Base-by-base conservation (phyloP, 257 asterid species). In the Ligustrum vulgare region DNA sequence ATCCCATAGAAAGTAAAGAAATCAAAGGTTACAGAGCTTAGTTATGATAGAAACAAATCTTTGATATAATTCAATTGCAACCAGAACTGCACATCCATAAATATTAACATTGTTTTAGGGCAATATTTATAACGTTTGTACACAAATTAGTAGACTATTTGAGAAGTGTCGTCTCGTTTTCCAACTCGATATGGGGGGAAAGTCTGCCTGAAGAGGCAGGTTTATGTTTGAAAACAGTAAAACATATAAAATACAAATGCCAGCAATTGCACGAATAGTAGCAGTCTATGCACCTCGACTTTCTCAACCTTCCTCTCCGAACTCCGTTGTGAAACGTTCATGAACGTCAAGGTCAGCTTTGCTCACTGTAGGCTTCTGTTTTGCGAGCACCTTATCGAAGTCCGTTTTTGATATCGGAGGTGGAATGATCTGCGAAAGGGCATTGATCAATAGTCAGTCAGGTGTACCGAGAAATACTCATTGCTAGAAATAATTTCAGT, bases 361-460 rank as follows among this genome's bases (percentile, higher is more conserved):
- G 89, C 99, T 95, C 54, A 95, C 97, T 8, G 99, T 95, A 62
- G 99, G 99, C 75, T 81, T 85, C 71, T 95, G 99, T 77, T 96
- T 88, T 6, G 94, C 91, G 5, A 93, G 90, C 71, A 95, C 98
- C 88, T 95, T 95, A 62, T 93, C 96, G n/a, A 95, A 93, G 81
- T 95, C 98, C 23, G 84, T 79, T 84, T 82, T 93, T 0, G 93
- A 85, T 78, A 95, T 93, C 6, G 99, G 99, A 1, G 99, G 99
- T 37, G 99, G 99, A 45, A 75, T 82, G 63, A 94, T 93, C 99
- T 94, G 79, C 88, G 1, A 82, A 22, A 76, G 23, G 70, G 71
- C 39, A 81, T 56, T 69, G 69, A 75, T 15, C 64, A 64, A 23
- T 35, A 64, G 67, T 36, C 73, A 51, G 22, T 49, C 10, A 68